Evolutionary conservation across 2,329 filamentous ascomycete species (phyloP).

Genomic region (Helotiales sp.): DNA sequence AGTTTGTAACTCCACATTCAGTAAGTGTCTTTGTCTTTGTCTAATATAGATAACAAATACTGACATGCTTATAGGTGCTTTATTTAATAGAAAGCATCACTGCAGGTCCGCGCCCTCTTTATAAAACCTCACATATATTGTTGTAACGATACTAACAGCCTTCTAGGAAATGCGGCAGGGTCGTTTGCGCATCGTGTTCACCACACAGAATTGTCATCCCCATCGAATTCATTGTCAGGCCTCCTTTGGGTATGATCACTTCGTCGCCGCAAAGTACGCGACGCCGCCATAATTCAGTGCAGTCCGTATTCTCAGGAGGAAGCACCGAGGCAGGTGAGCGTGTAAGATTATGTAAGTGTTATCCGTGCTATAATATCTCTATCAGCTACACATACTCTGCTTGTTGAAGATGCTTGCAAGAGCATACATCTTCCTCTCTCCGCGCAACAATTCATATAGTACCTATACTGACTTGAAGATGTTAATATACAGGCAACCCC

Average conservation of each 20-base stretch:
- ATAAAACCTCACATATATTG: not conserved
- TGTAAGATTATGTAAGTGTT: constrained; percentile 70
- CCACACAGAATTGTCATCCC: constrained; percentile 95
- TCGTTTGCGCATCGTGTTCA: constrained; percentile 87
- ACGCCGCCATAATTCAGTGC: constrained; percentile 19
- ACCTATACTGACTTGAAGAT: too few species aligned
- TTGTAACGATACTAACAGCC: constrained; percentile 3
- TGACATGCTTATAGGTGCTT: constrained; percentile 36
- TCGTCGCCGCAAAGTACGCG: constrained; percentile 7
- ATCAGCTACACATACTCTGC: too few species aligned
- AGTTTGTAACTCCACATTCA: constrained; percentile 79
- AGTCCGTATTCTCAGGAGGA: constrained; percentile 21
- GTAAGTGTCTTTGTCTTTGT: constrained; percentile 31
- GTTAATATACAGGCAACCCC: too few species aligned
- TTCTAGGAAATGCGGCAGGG: constrained; percentile 80
- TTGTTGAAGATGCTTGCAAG: too few species aligned
- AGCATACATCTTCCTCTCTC: too few species aligned
- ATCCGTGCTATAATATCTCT: too few species aligned
- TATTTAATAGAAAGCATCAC: constrained; percentile 89
- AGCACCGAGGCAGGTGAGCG: constrained; percentile 62
- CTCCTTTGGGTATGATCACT: constrained; percentile 45
- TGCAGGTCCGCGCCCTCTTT: constrained; percentile 62
- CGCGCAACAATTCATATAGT: too few species aligned
- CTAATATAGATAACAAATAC: not conserved
- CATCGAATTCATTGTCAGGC: constrained; percentile 86